Percentiles rank a stretch among this genome's conserved stretches.
Conservation (phyloP, 202 grass and related monocot genomes). For the Eragrostis tef region DNA sequence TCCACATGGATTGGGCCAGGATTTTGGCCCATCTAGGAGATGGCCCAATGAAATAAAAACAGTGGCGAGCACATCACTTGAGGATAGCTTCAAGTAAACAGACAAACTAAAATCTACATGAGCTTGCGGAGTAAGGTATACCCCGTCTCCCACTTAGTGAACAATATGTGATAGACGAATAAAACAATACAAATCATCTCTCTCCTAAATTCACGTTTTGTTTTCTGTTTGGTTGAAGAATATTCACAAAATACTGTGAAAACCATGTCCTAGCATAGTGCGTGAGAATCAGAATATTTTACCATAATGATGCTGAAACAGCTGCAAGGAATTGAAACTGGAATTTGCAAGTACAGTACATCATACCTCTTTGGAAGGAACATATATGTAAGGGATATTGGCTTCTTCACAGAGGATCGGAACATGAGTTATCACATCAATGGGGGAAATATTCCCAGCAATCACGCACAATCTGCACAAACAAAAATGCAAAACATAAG, state of each 20-base stretch:
- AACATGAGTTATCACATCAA: slow-evolving; percentile 89
- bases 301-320: not conserved
- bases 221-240: not conserved
- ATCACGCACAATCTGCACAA: slow-evolving; percentile 69
- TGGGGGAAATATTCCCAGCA: slow-evolving; percentile 89
- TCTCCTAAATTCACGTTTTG: not conserved
- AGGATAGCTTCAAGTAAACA: not conserved
- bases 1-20: not conserved
- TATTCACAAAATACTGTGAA: not conserved
- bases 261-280: not conserved
- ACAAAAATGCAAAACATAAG: slow-evolving; percentile 28
- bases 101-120: not conserved
- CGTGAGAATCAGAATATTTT: not conserved
- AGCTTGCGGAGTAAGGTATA: not conserved
- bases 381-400: slow-evolving; percentile 78
- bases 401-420: slow-evolving; percentile 74
- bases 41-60: not conserved
- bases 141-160: not conserved
- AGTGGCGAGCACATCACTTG: not conserved
- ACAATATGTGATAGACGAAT: not conserved
- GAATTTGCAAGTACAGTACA: slow-evolving; percentile 7
- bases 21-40: not conserved
- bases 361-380: slow-evolving; percentile 86
- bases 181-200: not conserved
- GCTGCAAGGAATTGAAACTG: slow-evolving; percentile 32